Evolutionary conservation across 768 basidiomycete genomes (phyloP), one percentile per base, ranked within the genome.

Genomic region (Clitopilus passeckerianus): DNA sequence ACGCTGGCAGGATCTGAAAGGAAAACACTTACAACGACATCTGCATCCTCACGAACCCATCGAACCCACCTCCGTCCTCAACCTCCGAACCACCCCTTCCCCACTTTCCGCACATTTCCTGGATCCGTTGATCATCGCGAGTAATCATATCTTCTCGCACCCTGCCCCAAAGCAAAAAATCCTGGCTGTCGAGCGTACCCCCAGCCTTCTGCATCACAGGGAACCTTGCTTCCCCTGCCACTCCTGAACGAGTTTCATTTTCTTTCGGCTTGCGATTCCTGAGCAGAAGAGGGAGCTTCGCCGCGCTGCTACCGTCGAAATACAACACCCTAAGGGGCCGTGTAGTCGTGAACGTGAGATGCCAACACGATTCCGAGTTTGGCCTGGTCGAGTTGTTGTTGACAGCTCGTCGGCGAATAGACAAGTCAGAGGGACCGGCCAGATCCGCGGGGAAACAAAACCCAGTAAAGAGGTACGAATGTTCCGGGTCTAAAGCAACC

Each of bases 281-380:
- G n/a, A 50, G 46, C 5, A 50, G 46, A 5, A 50, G 16, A 23
- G 46, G 46, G 5, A 50, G 20, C 57, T 80, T 82, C 0, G 72
- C 75, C 0, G 77, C 81, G 56, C 81, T 80, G 46, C 68, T 78
- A 0, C 83, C 82, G 55, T 85, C 83, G 44, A 84, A 83, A 61
- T 83, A 82, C 7, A 83, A 58, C 2, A 83, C 65, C 41, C 76
- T 78, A 33, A 84, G 64, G 0, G 79, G 66, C 1, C 78, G 72
- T 4, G 70, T 69, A 5, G 72, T 59, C 10, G 73, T 71, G 6
- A 77, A 59, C 6, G 77, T 79, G 15, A 79, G 66, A 20, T 75
- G 76, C 75, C 76, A 77, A 59, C 76, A 76, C 6, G 46, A 50
- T 9, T 18, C 16, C 1, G 20, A 18, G 3, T 50, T 18, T 9